Conservation (phyloP, 2,329 filamentous ascomycete species). For the Metarhizium humberi region DNA sequence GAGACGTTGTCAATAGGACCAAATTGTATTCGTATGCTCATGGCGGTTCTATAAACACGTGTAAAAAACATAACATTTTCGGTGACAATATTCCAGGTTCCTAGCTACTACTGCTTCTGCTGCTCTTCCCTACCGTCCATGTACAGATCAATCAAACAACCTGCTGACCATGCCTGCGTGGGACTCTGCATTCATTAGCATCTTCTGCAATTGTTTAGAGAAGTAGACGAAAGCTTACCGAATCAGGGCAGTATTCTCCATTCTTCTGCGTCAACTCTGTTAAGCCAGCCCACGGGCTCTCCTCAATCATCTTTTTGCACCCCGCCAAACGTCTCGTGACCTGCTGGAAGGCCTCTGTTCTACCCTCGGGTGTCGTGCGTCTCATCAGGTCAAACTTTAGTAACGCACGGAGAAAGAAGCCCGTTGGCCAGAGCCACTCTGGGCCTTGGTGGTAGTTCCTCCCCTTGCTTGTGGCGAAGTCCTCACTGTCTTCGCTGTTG, state of each 20-base stretch:
- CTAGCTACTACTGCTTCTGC: not conserved
- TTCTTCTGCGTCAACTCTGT: conserved; percentile 89
- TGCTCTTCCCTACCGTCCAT: conserved; percentile 68
- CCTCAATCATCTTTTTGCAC: conserved; percentile 75
- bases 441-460: conserved; percentile 97
- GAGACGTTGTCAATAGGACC: not conserved
- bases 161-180: conserved; percentile 93
- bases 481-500: conserved; percentile 85
- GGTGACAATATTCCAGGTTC: not conserved
- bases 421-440: conserved; percentile 96
- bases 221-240: conserved; percentile 48
- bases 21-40: not conserved
- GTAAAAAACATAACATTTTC: no score
- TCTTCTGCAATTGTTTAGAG: not conserved
- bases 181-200: conserved; percentile 53
- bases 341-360: conserved; percentile 88
- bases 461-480: conserved; percentile 89
- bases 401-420: conserved; percentile 87
- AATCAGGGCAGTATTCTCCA: conserved; percentile 77
- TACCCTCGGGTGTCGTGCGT: conserved; percentile 48
- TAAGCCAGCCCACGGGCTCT: conserved; percentile 80
- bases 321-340: conserved; percentile 73
- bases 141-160: conserved; percentile 90
- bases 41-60: not conserved
- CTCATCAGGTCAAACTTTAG: conserved; percentile 81